Conservation (phyloP, 306 rosid species). For the Mucuna pruriens region DNA sequence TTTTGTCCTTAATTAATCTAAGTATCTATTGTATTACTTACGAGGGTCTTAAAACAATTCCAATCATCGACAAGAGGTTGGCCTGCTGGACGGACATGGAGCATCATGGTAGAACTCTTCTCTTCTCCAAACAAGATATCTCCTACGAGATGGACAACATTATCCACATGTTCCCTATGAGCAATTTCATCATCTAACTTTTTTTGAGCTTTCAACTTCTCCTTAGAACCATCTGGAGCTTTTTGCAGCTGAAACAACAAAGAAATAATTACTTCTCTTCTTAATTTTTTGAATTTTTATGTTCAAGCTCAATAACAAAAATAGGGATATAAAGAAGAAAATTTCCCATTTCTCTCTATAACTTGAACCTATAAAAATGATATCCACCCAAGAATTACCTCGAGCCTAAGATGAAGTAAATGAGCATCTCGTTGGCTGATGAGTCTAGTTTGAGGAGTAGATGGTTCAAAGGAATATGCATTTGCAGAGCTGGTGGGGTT, state of each 20-base stretch:
- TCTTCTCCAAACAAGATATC: constrained; percentile 52
- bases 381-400: constrained; percentile 40
- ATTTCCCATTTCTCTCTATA: neutral
- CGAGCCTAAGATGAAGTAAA: constrained; percentile 47
- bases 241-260: constrained; percentile 43
- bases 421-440: constrained; percentile 56
- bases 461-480: neutral
- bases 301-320: neutral
- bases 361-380: neutral
- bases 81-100: constrained; percentile 50
- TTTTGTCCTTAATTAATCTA: too few species aligned
- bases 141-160: constrained; percentile 39
- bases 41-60: constrained; percentile 62
- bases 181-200: constrained; percentile 44
- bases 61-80: constrained; percentile 69
- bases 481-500: too few species aligned
- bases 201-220: constrained; percentile 49
- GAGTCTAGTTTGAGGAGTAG: neutral
- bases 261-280: neutral
- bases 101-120: constrained; percentile 34
- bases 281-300: neutral
- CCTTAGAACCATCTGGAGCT: constrained; percentile 45
- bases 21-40: constrained; percentile 26
- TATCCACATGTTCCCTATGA: constrained; percentile 46
- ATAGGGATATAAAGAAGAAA: neutral